phyloP scores from a whole-genome alignment of 495 filamentous ascomycete species.

The Durotheca rogersii region DNA sequence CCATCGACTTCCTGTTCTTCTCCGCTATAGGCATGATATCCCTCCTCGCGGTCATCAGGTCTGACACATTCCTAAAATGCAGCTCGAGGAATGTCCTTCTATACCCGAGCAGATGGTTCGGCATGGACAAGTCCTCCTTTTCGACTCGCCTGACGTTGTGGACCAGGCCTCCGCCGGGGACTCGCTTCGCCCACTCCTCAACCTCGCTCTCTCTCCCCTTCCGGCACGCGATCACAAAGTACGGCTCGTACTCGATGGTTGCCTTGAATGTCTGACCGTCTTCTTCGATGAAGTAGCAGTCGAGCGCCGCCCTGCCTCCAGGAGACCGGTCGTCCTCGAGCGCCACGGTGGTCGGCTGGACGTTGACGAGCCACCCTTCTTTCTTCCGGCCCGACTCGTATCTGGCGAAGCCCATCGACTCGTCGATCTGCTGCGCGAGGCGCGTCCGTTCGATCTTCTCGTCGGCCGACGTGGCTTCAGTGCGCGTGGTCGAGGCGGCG shows the following conservation, averaged over 20 bases:
- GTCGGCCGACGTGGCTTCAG: conserved; percentile 83
- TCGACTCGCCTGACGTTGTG: conserved; percentile 75
- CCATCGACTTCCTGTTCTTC: conserved; percentile 92
- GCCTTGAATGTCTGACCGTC: conserved; percentile 94
- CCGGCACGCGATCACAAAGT: conserved; percentile 89
- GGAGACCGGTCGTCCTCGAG: conserved; percentile 75
- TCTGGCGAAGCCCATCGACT: conserved; percentile 86
- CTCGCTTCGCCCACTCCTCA: conserved; percentile 89
- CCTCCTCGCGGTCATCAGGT: conserved; percentile 79
- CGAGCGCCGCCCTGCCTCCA: conserved; percentile 79
- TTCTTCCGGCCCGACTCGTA: conserved; percentile 86
- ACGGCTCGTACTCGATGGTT: conserved; percentile 93
- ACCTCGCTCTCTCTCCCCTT: conserved; percentile 87
- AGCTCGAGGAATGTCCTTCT: conserved; percentile 81
- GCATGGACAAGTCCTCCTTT: conserved; percentile 94
- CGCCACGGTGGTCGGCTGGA: conserved; percentile 77
- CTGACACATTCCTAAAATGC: conserved; percentile 80
- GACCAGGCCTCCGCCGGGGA: conserved; percentile 77
- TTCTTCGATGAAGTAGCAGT: conserved; percentile 96
- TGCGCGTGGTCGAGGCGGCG: conserved; percentile 69
- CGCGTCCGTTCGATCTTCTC: conserved; percentile 79
- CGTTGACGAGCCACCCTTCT: conserved; percentile 91
- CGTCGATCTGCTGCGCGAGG: conserved; percentile 88
- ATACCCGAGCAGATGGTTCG: conserved; percentile 93
- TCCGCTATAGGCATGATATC: conserved; percentile 88